A percentile compares a stretch with the other conserved stretches of the same genome.
Conservation (phyloP, 2,329 filamentous ascomycete genomes). For the Parasarocladium wereldwijsianum region DNA sequence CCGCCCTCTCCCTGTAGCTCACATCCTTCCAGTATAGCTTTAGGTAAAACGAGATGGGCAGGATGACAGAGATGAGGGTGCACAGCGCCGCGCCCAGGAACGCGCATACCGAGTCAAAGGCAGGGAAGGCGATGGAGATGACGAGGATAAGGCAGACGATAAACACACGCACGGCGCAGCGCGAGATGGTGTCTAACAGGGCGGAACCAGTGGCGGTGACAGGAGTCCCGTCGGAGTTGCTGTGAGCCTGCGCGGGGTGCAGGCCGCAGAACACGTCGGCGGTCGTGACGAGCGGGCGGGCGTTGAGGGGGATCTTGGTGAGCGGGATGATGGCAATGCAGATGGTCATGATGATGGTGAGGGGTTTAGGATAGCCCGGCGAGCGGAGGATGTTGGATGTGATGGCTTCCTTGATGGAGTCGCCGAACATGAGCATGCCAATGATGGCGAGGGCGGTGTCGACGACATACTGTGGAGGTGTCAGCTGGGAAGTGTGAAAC, state of each 20-base stretch:
- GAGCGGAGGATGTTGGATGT: constrained; percentile 77
- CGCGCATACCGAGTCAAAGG: constrained; percentile 82
- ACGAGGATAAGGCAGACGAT: constrained; percentile 58
- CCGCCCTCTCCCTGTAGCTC: constrained; percentile 40
- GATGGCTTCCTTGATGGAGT: constrained; percentile 74
- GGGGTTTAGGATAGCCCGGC: constrained; percentile 53
- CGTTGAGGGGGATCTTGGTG: constrained; percentile 87
- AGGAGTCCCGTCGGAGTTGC: constrained; percentile 19
- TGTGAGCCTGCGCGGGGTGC: constrained; percentile 26
- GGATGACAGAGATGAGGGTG: constrained; percentile 84
- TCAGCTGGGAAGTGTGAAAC: constrained; percentile 4
- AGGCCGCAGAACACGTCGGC: constrained; percentile 69
- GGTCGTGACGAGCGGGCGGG: constrained; percentile 75
- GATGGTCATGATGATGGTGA: constrained; percentile 68
- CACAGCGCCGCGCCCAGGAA: constrained; percentile 82
- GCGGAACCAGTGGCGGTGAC: constrained; percentile 24
- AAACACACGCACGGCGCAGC: constrained; percentile 48
- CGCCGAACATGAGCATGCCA: constrained; percentile 89
- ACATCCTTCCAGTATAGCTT: constrained; percentile 75
- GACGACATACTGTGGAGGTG: constrained; percentile 47
- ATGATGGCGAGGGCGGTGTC: constrained; percentile 71
- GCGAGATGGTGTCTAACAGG: constrained; percentile 28
- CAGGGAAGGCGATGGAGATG: constrained; percentile 56
- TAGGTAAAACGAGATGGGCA: constrained; percentile 79
- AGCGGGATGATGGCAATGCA: constrained; percentile 88